A percentile compares a stretch with the other conserved stretches of the same genome.
phyloP scores from a whole-genome alignment of 208 protist genomes.

The Trypanosoma platydactyli region DNA sequence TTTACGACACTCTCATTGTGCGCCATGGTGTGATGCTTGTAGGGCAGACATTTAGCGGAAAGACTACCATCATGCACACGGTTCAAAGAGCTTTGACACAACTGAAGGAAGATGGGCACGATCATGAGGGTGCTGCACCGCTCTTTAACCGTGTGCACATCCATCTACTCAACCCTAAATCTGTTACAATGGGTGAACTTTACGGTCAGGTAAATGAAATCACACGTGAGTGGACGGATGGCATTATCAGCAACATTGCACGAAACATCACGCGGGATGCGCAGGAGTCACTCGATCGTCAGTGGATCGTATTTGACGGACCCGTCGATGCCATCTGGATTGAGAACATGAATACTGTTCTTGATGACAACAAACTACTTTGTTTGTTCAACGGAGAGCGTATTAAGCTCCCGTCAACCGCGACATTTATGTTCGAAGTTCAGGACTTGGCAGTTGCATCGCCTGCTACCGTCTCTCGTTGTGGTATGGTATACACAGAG shows the following conservation, averaged over 20 bases:
- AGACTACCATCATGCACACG: slow-evolving; percentile 85
- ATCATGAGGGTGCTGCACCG: slow-evolving; percentile 55
- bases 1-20: slow-evolving; percentile 93
- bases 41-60: slow-evolving; percentile 94
- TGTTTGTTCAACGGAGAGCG: slow-evolving; percentile 97
- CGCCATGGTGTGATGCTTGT: slow-evolving; percentile 96
- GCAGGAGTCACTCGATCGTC: slow-evolving; percentile 69
- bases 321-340: slow-evolving; percentile 99
- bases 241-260: slow-evolving; percentile 94
- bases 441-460: slow-evolving; percentile 97
- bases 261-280: slow-evolving; percentile 81
- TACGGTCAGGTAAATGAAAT: slow-evolving; percentile 96
- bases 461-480: slow-evolving; percentile 98
- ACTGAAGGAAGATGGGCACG: slow-evolving; percentile 76
- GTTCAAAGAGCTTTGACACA: slow-evolving; percentile 82
- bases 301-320: slow-evolving; percentile 98
- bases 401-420: slow-evolving; percentile 93
- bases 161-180: slow-evolving; percentile 95
- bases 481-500: slow-evolving; percentile 98
- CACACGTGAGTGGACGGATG: slow-evolving; percentile 97
- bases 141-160: slow-evolving; percentile 85
- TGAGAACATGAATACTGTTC: slow-evolving; percentile 99
- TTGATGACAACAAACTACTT: slow-evolving; percentile 99
- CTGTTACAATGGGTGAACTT: slow-evolving; percentile 96
- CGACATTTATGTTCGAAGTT: slow-evolving; percentile 98